Percentiles rank a stretch among this genome's conserved stretches.
phyloP scores from a whole-genome alignment of 345 rosid species.

The Pistacia atlantica region DNA sequence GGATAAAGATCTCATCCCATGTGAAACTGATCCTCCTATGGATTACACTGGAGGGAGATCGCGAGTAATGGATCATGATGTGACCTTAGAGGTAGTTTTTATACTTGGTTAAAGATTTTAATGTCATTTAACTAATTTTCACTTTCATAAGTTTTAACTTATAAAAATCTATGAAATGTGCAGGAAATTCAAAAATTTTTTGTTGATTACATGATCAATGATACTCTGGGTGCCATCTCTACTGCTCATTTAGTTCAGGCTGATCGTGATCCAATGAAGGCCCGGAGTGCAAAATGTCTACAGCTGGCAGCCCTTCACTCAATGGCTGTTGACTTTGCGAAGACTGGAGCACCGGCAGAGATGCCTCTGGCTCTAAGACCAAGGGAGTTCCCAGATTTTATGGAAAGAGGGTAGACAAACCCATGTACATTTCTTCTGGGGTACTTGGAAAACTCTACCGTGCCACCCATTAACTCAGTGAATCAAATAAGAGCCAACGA shows the following conservation, averaged over 20 bases:
- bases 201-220: constrained; percentile 88
- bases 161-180: constrained; percentile 21
- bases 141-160: not conserved
- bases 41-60: constrained; percentile 76
- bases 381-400: constrained; percentile 84
- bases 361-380: constrained; percentile 85
- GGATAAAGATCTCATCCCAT: constrained; percentile 81
- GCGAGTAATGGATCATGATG: constrained; percentile 86
- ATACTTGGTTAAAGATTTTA: not conserved
- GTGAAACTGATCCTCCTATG: constrained; percentile 76
- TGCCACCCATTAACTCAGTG: constrained; percentile 38
- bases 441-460: constrained; percentile 86
- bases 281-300: constrained; percentile 69
- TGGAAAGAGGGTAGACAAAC: constrained; percentile 77
- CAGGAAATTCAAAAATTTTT: constrained; percentile 91
- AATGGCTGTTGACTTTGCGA: constrained; percentile 93
- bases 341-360: constrained; percentile 93
- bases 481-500: constrained; percentile 28
- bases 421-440: constrained; percentile 58
- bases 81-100: constrained; percentile 68
- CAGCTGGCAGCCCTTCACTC: constrained; percentile 88
- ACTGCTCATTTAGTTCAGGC: constrained; percentile 92
- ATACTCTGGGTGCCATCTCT: constrained; percentile 87
- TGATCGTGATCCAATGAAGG: constrained; percentile 74
- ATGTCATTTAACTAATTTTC: not conserved